Evolutionary conservation across 768 basidiomycete genomes (phyloP), one percentile per base, ranked within the genome.

Genomic region (Neoboletus magnificus): DNA sequence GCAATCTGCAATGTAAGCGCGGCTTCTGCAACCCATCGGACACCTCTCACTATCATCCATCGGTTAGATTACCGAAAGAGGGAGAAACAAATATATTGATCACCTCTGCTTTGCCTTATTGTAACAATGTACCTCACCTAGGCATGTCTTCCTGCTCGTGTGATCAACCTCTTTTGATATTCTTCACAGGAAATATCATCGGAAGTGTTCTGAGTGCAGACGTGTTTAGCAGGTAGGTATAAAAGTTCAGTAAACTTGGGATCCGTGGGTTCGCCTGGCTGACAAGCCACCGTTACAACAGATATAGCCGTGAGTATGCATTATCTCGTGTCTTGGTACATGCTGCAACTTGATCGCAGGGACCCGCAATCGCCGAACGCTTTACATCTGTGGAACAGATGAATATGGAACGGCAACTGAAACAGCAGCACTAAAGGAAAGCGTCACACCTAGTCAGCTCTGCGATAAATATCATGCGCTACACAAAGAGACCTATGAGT

Each of bases 351-450:
- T 29, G 40, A 41, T 57, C 13, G 1, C 48, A 71, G 70, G 85
- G 33, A 89, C 92, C 30, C 78, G 89, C 65, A 97, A 98, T 77
- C 79, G 89, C 63, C 85, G 87, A 42, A 96, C 93, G 0, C 79
- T 98, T 32, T 99, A 96, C 69, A 81, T 99, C 53, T 99, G 97
- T 72, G 97, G 97, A 27, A 98, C 97, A 5, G 97, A 99, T 68
- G 97, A 99, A 73, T 99, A 99, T 65, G 97, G 97, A n/a, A 99
- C 97, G 8, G 96, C 97, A 1, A 97, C 97, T 1, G 97, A 99
- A 77, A 98, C 95, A 3, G 95, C 97, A 71, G 96, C 97, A 4
- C 71, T 93, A 56, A 93, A 93, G 67, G 93, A 96, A 68, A 84
- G 86, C 0, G 71, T 94, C 37, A 84, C 89, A 12, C 89, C 93